Evolutionary conservation across 1,139 yeast species (phyloP).

Genomic region (Kluyveromyces sp.): DNA sequence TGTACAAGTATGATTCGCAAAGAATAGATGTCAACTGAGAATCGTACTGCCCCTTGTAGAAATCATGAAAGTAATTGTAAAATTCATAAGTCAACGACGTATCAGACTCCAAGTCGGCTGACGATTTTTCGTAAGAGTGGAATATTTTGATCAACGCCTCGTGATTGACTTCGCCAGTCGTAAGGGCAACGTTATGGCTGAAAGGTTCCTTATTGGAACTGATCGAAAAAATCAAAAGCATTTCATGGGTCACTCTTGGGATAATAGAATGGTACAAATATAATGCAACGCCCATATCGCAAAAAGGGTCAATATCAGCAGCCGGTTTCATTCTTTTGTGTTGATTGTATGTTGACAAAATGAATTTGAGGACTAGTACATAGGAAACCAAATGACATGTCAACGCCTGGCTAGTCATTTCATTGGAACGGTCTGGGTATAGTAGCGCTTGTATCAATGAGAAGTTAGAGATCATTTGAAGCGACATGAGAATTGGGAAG

Average conservation of each 20-base stretch:
- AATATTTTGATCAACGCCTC: background rate
- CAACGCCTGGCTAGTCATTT: background rate
- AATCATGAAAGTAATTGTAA: background rate
- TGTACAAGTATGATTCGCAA: background rate
- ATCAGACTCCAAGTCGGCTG: background rate
- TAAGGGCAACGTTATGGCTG: background rate
- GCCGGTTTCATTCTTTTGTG: background rate
- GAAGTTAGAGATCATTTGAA: constrained; percentile 1
- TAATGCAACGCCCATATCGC: background rate
- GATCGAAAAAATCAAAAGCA: constrained; percentile 1
- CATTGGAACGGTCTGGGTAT: background rate
- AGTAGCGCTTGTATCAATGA: background rate
- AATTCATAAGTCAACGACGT: background rate
- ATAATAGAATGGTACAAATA: background rate
- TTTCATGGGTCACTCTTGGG: constrained; percentile 2
- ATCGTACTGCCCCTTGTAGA: background rate
- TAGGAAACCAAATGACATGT: background rate
- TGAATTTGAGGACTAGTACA: background rate
- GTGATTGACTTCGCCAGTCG: background rate
- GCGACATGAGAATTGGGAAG: background rate
- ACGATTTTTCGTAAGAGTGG: background rate
- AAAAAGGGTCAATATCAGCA: background rate
- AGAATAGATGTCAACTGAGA: background rate
- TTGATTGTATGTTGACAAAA: background rate
- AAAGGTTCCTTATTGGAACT: no score